Base-by-base conservation (phyloP, 441 rosid genomes). In the Erodium chrysanthum region DNA sequence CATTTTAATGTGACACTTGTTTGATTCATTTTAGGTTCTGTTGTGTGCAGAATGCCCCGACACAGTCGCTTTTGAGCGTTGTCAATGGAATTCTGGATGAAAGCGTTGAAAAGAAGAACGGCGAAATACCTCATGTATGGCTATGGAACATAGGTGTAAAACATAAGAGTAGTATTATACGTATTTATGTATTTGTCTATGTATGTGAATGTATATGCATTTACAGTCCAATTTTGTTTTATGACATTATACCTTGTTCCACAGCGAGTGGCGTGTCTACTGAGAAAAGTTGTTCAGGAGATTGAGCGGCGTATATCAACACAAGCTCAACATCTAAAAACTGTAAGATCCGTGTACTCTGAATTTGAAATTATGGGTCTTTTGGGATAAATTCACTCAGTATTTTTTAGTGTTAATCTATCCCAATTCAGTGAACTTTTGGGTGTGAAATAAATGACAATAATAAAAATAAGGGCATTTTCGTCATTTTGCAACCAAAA, bases 251-350 rank as follows among this genome's bases (percentile, higher is more conserved):
- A n/a, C n/a, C 64, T 37, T 54, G 63, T 64, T 68, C 63, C 5
- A 75, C 76, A 81, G 85, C 79, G 80, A 73, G 78, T 83, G 82
- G 85, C 92, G 74, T 78, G 73, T 70, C 71, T 86, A 35, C 69
- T 90, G 83, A 85, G 82, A 69, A 84, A 86, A 76, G 79, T 85
- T 69, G 71, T 92, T 69, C 85, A 84, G 71, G 82, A 80, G 79
- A 82, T 92, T 68, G 91, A 95, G 80, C 84, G 81, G 42, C 84
- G 92, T 73, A 82, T 89, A 77, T 88, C 93, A 71, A 82, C 74
- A 66, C 90, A 80, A 79, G 89, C 89, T 60, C 88, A 87, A 50
- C 88, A 79, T 73, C 46, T 88, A 66, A 86, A 84, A 84, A 84
- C 83, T 78, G 99, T 92, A 88, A 75, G 71, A 66, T 71, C 64